Evolutionary conservation across 2,329 filamentous ascomycete species (phyloP).

Genomic region (Fusarium sp.): DNA sequence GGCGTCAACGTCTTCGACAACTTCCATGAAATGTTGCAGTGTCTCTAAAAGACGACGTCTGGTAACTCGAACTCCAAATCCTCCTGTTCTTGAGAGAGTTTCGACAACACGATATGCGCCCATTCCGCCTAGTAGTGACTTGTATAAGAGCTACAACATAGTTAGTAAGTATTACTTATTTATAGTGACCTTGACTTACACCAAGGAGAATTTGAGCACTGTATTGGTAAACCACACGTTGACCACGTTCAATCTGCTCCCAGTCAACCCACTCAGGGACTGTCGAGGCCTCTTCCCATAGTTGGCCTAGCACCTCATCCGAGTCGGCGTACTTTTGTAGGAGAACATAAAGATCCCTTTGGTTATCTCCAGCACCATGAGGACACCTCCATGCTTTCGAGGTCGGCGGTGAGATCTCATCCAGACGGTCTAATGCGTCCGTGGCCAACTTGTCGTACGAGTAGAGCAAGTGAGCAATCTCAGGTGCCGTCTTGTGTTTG

Average conservation of each 20-base stretch:
- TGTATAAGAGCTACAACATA: slow-evolving; percentile 64
- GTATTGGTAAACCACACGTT: slow-evolving; percentile 83
- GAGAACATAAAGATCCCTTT: slow-evolving; percentile 72
- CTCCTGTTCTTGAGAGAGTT: slow-evolving; percentile 79
- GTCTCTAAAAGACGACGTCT: slow-evolving; percentile 75
- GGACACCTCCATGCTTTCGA: slow-evolving; percentile 47
- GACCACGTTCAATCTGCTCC: slow-evolving; percentile 79
- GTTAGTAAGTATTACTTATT: neutral
- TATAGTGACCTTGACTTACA: slow-evolving; percentile 46
- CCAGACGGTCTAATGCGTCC: slow-evolving; percentile 72
- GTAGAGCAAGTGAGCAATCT: slow-evolving; percentile 71
- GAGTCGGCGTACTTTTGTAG: slow-evolving; percentile 68
- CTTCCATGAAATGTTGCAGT: slow-evolving; percentile 80
- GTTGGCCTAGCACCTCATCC: slow-evolving; percentile 64
- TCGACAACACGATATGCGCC: slow-evolving; percentile 80
- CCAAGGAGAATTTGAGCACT: slow-evolving; percentile 74
- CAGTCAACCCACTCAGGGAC: slow-evolving; percentile 83
- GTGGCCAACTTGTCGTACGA: slow-evolving; percentile 78
- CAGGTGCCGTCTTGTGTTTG: slow-evolving; percentile 70
- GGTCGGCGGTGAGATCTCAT: slow-evolving; percentile 63
- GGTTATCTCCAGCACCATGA: slow-evolving; percentile 42
- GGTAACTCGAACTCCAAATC: slow-evolving; percentile 77
- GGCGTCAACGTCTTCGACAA: slow-evolving; percentile 72
- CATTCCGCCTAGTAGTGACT: slow-evolving; percentile 77
- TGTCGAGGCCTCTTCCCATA: slow-evolving; percentile 76